Base-by-base conservation (phyloP, 73 alveolate genomes). In the Loxodes magnus region DNA sequence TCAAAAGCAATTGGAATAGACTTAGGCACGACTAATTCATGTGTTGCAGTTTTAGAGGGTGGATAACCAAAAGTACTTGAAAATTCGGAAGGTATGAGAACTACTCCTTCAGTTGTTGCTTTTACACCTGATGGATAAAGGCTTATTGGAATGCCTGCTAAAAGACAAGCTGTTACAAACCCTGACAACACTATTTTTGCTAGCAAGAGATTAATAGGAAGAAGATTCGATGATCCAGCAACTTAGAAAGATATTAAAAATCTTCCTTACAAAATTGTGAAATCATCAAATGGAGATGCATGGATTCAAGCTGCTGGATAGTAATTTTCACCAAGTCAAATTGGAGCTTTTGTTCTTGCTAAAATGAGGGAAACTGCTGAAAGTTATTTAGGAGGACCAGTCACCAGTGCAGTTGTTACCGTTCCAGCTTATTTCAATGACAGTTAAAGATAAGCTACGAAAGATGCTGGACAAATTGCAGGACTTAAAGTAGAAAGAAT, bases 1-100 rank as follows among this genome's bases (percentile, higher is more conserved):
- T n/a, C n/a, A n/a, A n/a, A n/a, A n/a, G n/a, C n/a, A n/a, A 93
- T 93, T 33, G 99, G 99, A 59, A 93, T 93, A 48, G 99, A 93
- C 65, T 57, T 93, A 77, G 99, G 99, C 9, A 93, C 99, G 30
- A 93, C 99, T 50, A 87, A 83, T 92, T 94, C 98, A 4, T 94
- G 98, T 52, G 97, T 94, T 9, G 98, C 96, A 7, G 87, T 92
- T 14, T 73, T 73, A 85, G 96, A 84, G 74, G 93, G 96, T 17
- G 82, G 79, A 57, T 67, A 77, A 23, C 89, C 96, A 2, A 93
- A 89, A 44, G 93, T 92, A 20, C 85, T 94, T 35, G 97, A 87
- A 20, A 84, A 87, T 31, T 93, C 97, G 27, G 95, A 79, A 65
- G 99, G 99, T 50, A 88, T 67, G 74, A 88, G 98, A 61, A 94